Conservation (phyloP, 2,329 filamentous ascomycete species). For the Microsporum ferrugineum region DNA sequence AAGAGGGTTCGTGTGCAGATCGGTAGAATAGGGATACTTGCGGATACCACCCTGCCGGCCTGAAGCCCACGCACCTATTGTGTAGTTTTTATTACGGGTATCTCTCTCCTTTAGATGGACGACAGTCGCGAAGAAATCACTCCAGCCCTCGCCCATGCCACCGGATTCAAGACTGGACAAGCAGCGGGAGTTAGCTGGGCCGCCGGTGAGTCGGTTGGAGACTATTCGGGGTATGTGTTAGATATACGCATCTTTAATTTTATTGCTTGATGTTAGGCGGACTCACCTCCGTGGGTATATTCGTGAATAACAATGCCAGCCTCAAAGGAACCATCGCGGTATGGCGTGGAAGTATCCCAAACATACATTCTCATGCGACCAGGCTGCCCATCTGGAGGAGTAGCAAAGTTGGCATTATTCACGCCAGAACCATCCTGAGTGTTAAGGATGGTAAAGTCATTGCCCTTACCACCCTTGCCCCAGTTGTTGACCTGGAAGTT, state of each 20-base stretch:
- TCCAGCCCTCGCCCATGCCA: constrained; percentile 14
- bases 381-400: constrained; percentile 12
- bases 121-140: constrained; percentile 11
- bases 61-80: constrained; percentile 10
- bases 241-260: neutral
- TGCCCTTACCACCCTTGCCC: constrained; percentile 9
- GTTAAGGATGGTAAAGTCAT: constrained; percentile 12
- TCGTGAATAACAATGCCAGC: constrained; percentile 14
- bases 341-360: constrained; percentile 8
- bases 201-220: constrained; percentile 12
- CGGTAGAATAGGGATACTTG: constrained; percentile 11
- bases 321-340: constrained; percentile 11
- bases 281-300: constrained; percentile 12
- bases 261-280: neutral
- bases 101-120: constrained; percentile 8
- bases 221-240: constrained; percentile 4
- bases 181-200: constrained; percentile 10
- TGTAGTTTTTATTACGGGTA: constrained; percentile 10
- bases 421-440: constrained; percentile 12
- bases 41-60: constrained; percentile 8
- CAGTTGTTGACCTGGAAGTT: constrained; percentile 12
- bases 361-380: constrained; percentile 14
- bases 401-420: constrained; percentile 14
- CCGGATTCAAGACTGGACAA: constrained; percentile 10
- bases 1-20: constrained; percentile 9